Evolutionary conservation across 2,329 filamentous ascomycete species (phyloP).

Genomic region (Colletotrichum cordylinicola): DNA sequence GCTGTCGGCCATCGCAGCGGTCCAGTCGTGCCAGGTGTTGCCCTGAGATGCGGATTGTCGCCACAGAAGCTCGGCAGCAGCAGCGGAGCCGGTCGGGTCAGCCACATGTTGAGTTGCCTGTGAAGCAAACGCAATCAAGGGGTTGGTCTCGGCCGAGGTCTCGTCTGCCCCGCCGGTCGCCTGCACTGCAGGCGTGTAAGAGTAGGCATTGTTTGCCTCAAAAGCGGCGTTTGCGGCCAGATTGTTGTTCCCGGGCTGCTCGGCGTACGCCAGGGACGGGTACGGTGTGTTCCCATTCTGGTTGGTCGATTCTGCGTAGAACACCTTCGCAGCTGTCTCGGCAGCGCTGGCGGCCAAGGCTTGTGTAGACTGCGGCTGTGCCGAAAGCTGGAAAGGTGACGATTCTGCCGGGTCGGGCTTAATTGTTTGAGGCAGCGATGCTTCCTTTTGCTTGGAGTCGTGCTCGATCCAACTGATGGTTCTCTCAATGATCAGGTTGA

Average conservation of each 20-base stretch:
- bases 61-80: slow-evolving; percentile 37
- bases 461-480: slow-evolving; percentile 61
- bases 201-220: slow-evolving; percentile 14
- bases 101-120: slow-evolving; percentile 41
- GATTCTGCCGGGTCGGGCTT: slow-evolving; percentile 9
- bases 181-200: slow-evolving; percentile 12
- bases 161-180: slow-evolving; percentile 21
- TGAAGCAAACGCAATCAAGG: slow-evolving; percentile 44
- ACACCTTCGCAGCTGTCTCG: slow-evolving; percentile 31
- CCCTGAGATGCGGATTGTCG: slow-evolving; percentile 31
- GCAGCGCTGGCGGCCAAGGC: neutral
- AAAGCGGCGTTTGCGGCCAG: slow-evolving; percentile 20
- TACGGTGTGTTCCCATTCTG: slow-evolving; percentile 34
- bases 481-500: slow-evolving; percentile 54
- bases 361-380: slow-evolving; percentile 4
- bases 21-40: slow-evolving; percentile 62
- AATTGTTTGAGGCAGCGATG: neutral
- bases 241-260: slow-evolving; percentile 26
- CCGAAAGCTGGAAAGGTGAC: neutral
- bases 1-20: slow-evolving; percentile 53
- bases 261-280: slow-evolving; percentile 33
- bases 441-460: slow-evolving; percentile 34
- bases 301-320: slow-evolving; percentile 29
- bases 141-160: slow-evolving; percentile 35
- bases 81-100: slow-evolving; percentile 26